Conservation (phyloP, 179 eudicot genomes). For the Nepenthes alata region DNA sequence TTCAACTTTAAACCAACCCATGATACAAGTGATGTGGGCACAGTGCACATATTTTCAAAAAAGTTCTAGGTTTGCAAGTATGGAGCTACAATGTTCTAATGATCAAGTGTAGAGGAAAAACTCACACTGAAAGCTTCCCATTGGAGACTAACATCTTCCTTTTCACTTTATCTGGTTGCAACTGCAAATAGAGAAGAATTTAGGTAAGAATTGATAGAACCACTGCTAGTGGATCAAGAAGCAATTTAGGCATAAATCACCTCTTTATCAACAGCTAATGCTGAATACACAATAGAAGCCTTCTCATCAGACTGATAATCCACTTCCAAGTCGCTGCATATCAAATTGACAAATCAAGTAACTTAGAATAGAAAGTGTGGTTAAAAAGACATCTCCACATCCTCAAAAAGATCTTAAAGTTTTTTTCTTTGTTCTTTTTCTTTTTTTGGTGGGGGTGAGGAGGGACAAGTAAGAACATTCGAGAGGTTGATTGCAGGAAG, state of each 20-base stretch:
- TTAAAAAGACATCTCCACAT: too few species aligned
- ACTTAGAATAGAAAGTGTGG: background rate
- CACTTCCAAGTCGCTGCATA: slow-evolving; percentile 71
- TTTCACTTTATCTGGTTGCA: slow-evolving; percentile 85
- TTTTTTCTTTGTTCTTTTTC: too few species aligned
- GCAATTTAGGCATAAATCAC: slow-evolving; percentile 13
- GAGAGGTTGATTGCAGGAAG: background rate
- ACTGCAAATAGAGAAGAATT: slow-evolving; percentile 23
- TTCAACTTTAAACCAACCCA: too few species aligned
- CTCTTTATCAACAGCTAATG: slow-evolving; percentile 83
- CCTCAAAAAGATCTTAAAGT: too few species aligned
- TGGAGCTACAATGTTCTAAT: background rate
- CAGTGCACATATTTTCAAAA: too few species aligned
- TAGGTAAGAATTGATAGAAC: slow-evolving; percentile 1
- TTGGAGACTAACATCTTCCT: slow-evolving; percentile 58
- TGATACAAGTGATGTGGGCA: too few species aligned
- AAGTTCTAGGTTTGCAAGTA: too few species aligned
- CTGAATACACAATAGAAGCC: slow-evolving; percentile 47
- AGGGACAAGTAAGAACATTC: too few species aligned
- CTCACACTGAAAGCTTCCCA: slow-evolving; percentile 79
- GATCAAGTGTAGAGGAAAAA: background rate
- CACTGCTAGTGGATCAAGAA: background rate
- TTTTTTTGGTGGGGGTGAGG: too few species aligned
- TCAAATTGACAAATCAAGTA: slow-evolving; percentile 1
- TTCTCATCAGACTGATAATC: slow-evolving; percentile 56